phyloP scores from a whole-genome alignment of 2,329 filamentous ascomycete genomes.

The Aureobasidium melanogenum region DNA sequence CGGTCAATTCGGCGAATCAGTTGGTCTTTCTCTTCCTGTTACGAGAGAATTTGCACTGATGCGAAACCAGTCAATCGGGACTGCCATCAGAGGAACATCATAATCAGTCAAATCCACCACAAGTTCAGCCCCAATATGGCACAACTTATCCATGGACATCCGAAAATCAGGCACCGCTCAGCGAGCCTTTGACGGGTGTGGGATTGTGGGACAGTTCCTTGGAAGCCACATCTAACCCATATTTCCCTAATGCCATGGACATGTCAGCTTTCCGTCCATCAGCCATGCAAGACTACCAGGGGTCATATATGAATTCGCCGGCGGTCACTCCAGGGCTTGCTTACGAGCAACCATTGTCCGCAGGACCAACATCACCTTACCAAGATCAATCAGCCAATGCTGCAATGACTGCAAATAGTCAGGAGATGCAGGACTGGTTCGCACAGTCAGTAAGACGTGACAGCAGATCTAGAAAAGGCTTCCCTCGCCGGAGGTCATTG shows the following conservation, averaged over 20 bases:
- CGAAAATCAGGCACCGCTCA: not conserved
- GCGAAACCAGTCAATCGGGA: not conserved
- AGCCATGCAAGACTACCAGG: not conserved
- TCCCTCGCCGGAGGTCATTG: not conserved
- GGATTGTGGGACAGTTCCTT: not conserved
- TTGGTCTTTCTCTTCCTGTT: slow-evolving; percentile 5
- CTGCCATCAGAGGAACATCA: not conserved
- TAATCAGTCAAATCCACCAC: not conserved
- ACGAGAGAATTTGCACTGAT: slow-evolving; percentile 11
- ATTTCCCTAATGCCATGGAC: not conserved
- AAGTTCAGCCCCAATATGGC: not conserved
- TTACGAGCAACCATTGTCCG: not conserved
- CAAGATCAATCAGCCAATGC: not conserved
- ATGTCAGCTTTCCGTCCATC: not conserved
- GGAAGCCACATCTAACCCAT: not conserved
- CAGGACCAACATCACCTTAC: not conserved
- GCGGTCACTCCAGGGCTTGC: not conserved
- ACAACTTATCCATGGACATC: not conserved
- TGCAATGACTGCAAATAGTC: slow-evolving; percentile 8
- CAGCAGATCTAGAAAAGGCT: not conserved
- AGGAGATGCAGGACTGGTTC: slow-evolving; percentile 9
- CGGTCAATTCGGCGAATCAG: slow-evolving; percentile 5
- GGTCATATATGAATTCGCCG: not conserved
- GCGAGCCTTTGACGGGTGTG: not conserved
- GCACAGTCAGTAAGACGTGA: not conserved